Base-by-base conservation (phyloP, 2,329 filamentous ascomycete genomes). In the Aspergillus hiratsukae region DNA sequence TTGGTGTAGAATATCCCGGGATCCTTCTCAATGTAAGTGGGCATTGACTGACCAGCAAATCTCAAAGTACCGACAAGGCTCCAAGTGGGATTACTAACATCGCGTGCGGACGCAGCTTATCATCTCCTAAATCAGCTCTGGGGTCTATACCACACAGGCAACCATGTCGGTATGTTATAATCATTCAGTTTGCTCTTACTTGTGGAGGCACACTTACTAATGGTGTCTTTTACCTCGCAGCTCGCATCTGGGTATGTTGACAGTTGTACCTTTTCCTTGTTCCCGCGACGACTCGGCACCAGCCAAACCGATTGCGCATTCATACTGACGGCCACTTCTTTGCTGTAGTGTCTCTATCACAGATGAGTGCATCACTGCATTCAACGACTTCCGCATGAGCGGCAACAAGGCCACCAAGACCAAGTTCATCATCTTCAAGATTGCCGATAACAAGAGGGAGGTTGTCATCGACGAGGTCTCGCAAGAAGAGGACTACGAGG, bases 351-450 rank as follows among this genome's bases (percentile, higher is more conserved):
- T 80, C 54, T 67, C 72, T 49, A 72, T 80, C 58, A 65, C 73
- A 54, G 75, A 78, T 66, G 76, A 80, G 37, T 80, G 77, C 71
- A 68, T 79, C 60, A 70, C 63, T 49, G 64, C 67, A 56, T 80
- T 76, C 76, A 78, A 79, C 58, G 72, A 79, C 27, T 73, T 80
- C 59, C 76, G 77, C 64, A 72, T 78, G 67, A 74, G 73, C 66
- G 71, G 69, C 50, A 72, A 41, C 28, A 61, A 61, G 57, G 58
- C 54, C 46, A 35, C 55, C 19, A 66, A 75, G 66, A 70, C 68
- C 63, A 80, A 80, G 71, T 80, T 71, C 65, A 78, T 80, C 64
- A 80, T 80, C 72, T 80, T 75, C 75, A 80, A 80, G 72, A 77
- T 80, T 64, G 68, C 76, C 61, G 78, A 80, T 63, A 71, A 80